These are phyloP conservation scores for Cyclotella choctawhatcheeana DNA, from an alignment of 108 stramenopile species.

Conservation along the genomic window DNA sequence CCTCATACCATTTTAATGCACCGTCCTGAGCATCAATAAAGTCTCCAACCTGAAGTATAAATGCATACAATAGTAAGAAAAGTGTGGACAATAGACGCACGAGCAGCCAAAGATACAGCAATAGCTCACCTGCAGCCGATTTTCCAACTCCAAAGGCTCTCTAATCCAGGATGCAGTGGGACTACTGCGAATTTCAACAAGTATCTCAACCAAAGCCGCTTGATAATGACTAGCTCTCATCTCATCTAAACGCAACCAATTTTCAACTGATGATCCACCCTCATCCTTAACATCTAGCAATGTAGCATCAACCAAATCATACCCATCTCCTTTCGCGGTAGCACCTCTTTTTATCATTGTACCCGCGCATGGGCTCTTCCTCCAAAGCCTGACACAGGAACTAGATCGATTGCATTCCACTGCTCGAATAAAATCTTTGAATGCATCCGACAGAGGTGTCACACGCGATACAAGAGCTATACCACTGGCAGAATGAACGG, in stretches of 20 bases:
- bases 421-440: constrained; percentile 57
- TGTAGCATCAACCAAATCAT: constrained; percentile 63
- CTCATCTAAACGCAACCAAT: constrained; percentile 61
- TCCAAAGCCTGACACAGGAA: constrained; percentile 70
- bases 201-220: constrained; percentile 35
- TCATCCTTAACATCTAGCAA: constrained; percentile 2
- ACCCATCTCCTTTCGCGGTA: constrained; percentile 62
- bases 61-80: background rate
- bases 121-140: constrained; percentile 56
- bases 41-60: constrained; percentile 62
- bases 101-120: no score
- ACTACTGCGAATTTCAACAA: constrained; percentile 66
- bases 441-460: constrained; percentile 41
- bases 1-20: constrained; percentile 83
- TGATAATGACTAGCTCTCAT: no score
- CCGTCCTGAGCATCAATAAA: constrained; percentile 85
- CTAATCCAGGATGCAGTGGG: constrained; percentile 58
- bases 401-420: constrained; percentile 61
- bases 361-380: constrained; percentile 33
- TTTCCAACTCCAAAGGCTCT: constrained; percentile 60
- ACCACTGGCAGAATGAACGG: constrained; percentile 30
- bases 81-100: background rate
- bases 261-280: constrained; percentile 44
- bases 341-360: no score
- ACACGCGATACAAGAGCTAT: constrained; percentile 67